Evolutionary conservation across 2,329 filamentous ascomycete species (phyloP), one percentile per base, ranked within the genome.

Genomic region (Sarocladium brachiariae): DNA sequence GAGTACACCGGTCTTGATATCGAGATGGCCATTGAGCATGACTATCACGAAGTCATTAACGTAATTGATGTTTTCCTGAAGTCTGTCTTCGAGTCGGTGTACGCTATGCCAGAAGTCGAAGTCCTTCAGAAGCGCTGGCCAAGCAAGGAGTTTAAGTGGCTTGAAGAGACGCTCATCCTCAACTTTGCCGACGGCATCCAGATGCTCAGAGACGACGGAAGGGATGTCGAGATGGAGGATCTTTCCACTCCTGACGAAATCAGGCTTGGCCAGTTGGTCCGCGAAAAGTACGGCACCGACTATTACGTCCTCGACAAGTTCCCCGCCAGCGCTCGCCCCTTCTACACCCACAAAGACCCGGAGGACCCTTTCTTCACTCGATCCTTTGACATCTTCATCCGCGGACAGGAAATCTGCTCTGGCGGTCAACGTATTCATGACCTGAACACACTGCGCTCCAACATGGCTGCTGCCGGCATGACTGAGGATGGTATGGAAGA

Each of bases 281-380:
- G 87, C 69, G 81, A 95, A 63, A 90, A 91, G 70, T 93, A 86
- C 61, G 76, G 81, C 51, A 95, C 91, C 1, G 91, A 96, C 61
- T 96, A 95, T 71, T 96, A 93, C 68, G 86, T 96, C 55, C 77
- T 96, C 35, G 91, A 96, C 76, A 95, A 95, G 63, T 96, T 96
- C 72, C 91, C 91, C 1, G 74, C 81, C 19, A 84, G 82, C 6
- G 91, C 88, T 2, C 81, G 91, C 38, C 91, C 91, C 0, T 96
- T 96, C 69, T 96, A 96, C 63, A 89, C 91, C 1, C 91, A 95
- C 79, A 85, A 85, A 24, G 88, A 95, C 55, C 78, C 84, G 2
- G 74, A 84, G 14, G 81, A 95, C 60, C 73, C 80, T 11, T 75
- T 78, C 30, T 81, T 83, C 64, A 96, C 91, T 48, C 95, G 95